phyloP scores from a whole-genome alignment of 139 green algal genomes.

The Pleodorina starrii region DNA sequence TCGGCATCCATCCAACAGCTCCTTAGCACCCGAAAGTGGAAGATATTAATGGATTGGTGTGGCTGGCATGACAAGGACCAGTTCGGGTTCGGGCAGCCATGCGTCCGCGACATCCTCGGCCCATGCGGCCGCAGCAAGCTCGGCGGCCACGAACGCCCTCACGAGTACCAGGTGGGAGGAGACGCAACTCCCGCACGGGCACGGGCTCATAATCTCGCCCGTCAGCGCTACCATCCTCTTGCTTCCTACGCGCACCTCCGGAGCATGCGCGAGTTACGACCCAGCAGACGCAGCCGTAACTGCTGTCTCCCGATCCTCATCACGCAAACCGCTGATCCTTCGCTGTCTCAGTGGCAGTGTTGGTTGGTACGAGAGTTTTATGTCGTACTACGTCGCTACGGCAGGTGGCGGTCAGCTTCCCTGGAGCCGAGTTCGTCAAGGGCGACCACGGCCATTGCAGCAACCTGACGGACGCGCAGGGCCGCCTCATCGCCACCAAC shows the following conservation, averaged over 20 bases:
- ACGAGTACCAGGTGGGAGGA: conserved; percentile 45
- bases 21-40: conserved; percentile 15
- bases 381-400: too few relatives aligned
- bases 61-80: conserved; percentile 21
- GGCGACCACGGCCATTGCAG: conserved; percentile 21
- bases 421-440: conserved; percentile 45
- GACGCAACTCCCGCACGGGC: too few relatives aligned
- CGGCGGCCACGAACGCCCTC: not conserved
- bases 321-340: too few relatives aligned
- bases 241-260: too few relatives aligned
- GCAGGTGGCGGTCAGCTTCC: conserved; percentile 48
- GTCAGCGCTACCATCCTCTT: too few relatives aligned
- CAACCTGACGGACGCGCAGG: not conserved
- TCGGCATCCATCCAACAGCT: not conserved
- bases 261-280: too few relatives aligned
- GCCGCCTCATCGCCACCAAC: conserved; percentile 4
- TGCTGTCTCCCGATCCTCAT: too few relatives aligned
- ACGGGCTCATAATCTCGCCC: too few relatives aligned
- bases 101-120: not conserved
- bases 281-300: too few relatives aligned
- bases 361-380: too few relatives aligned
- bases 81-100: conserved; percentile 33
- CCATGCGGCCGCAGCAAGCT: not conserved
- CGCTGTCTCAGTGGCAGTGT: too few relatives aligned
- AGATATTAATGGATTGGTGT: conserved; percentile 26